Evolutionary conservation across 352 stramenopile genomes (phyloP).

Genomic region (Pythium biforme): DNA sequence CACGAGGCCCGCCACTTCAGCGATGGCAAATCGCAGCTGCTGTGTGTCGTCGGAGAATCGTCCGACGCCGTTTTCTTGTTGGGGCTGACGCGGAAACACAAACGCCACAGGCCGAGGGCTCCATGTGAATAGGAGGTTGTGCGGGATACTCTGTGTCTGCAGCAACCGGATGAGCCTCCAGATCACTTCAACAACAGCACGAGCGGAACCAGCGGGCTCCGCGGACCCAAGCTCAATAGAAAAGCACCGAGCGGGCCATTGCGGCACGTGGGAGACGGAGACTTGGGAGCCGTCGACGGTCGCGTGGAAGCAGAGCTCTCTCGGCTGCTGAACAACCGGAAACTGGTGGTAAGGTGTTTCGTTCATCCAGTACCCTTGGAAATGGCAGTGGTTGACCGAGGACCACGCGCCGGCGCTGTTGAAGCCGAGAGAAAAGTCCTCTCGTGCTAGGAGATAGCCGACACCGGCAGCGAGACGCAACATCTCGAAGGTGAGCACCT

Average conservation of each 20-base stretch:
- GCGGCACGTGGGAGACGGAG: conserved; percentile 26
- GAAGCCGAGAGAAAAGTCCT: conserved; percentile 59
- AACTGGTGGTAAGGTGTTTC: conserved; percentile 30
- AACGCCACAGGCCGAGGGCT: conserved; percentile 26
- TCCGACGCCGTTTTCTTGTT: conserved; percentile 45
- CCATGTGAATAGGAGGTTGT: conserved; percentile 56
- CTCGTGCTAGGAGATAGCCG: conserved; percentile 26
- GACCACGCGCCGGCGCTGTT: conserved; percentile 77
- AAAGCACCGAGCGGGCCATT: conserved; percentile 55
- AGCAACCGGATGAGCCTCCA: conserved; percentile 50
- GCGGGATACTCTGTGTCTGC: conserved; percentile 35
- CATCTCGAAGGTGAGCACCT: conserved; percentile 8
- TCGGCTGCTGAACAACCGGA: conserved; percentile 37
- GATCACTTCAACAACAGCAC: not conserved
- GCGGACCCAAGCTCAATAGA: conserved; percentile 24
- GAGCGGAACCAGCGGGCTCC: not conserved
- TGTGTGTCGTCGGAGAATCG: conserved; percentile 11
- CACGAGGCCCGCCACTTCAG: conserved; percentile 58
- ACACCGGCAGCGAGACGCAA: conserved; percentile 18
- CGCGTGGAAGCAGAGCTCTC: conserved; percentile 32
- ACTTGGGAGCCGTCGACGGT: not conserved
- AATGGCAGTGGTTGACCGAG: conserved; percentile 76
- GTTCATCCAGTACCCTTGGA: conserved; percentile 61
- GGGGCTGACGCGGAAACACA: conserved; percentile 56
- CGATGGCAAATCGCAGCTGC: conserved; percentile 53